Conservation (phyloP, 306 rosid genomes). For the Malus orientalis region DNA sequence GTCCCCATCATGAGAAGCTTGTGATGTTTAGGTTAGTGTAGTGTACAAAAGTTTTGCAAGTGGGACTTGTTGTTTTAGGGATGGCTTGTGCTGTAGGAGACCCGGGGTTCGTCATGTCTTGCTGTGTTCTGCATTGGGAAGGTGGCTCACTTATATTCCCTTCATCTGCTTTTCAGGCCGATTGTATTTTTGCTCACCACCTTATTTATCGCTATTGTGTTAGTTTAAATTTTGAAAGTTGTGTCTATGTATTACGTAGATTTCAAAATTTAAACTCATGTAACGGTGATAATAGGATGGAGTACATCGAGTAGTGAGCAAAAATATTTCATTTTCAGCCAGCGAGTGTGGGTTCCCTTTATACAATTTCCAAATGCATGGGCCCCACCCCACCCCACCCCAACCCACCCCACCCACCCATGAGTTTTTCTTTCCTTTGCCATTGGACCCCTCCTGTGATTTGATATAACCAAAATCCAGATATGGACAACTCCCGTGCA, state of each 20-base stretch:
- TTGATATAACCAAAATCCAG: neutral
- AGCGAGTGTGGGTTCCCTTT: neutral
- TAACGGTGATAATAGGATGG: too few relatives aligned
- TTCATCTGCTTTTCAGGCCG: conserved; percentile 33
- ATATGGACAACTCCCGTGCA: neutral
- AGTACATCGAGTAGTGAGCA: too few relatives aligned
- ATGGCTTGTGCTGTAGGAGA: neutral
- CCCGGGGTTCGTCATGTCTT: conserved; percentile 2
- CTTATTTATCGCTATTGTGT: too few relatives aligned
- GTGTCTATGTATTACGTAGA: too few relatives aligned
- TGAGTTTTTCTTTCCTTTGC: neutral
- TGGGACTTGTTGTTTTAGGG: neutral
- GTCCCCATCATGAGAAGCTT: neutral
- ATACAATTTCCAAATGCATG: neutral
- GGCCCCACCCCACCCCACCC: conserved; percentile 26
- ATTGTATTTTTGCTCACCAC: too few relatives aligned
- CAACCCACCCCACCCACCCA: conserved; percentile 23
- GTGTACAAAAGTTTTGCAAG: neutral
- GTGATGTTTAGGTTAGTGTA: neutral
- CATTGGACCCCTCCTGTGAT: conserved; percentile 4
- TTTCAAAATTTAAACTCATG: too few relatives aligned
- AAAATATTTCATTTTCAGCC: conserved; percentile 19
- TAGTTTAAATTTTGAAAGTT: too few relatives aligned
- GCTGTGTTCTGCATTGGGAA: conserved; percentile 12
- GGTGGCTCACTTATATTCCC: conserved; percentile 24